These are phyloP conservation scores for Wallacemonas sp. DNA, from an alignment of 208 protist species.

Conservation along the genomic window DNA sequence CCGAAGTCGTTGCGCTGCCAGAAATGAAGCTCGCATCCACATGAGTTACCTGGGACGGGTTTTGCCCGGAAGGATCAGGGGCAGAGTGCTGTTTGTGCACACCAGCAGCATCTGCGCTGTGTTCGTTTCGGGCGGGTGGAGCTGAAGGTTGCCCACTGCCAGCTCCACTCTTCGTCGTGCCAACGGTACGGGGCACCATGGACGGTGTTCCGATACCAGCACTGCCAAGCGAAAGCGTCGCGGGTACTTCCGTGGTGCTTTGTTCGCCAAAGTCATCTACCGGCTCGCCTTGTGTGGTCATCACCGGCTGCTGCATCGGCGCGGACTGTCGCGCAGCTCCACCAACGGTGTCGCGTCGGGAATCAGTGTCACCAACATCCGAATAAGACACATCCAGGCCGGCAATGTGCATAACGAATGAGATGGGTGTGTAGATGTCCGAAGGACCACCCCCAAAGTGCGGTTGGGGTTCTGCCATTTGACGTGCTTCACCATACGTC, in stretches of 20 bases:
- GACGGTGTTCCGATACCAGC: too few relatives aligned
- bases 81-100: neutral
- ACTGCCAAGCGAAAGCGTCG: too few relatives aligned
- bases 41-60: neutral
- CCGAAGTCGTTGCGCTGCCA: neutral
- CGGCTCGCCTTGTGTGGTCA: too few relatives aligned
- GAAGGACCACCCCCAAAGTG: neutral
- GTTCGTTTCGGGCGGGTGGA: too few relatives aligned
- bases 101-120: too few relatives aligned
- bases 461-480: neutral
- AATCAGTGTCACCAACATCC: neutral
- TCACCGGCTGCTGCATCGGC: too few relatives aligned
- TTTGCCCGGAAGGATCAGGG: neutral
- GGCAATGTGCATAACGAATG: slow-evolving; percentile 11
- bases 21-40: slow-evolving; percentile 8
- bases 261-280: too few relatives aligned
- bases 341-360: neutral
- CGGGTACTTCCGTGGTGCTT: too few relatives aligned
- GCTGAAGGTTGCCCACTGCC: too few relatives aligned
- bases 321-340: neutral
- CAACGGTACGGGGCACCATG: too few relatives aligned
- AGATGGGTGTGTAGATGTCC: neutral
- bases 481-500: neutral
- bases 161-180: too few relatives aligned
- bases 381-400: slow-evolving; percentile 2